A percentile compares a stretch with the other conserved stretches of the same genome.
Evolutionary conservation across 805 yeast genomes (phyloP).

Genomic region (Ogataea trehaloabstinens): DNA sequence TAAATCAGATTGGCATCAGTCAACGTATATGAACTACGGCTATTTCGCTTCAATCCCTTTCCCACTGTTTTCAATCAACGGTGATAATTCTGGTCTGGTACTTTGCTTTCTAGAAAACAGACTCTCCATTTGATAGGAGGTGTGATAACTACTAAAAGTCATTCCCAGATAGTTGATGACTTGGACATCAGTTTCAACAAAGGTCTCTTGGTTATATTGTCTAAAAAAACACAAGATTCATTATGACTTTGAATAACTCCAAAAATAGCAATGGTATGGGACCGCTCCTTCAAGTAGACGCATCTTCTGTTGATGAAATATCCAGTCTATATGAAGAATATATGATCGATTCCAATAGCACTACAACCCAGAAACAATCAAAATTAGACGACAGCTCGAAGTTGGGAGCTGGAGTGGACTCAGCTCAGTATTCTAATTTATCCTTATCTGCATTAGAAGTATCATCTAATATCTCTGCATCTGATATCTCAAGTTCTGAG

Average conservation of each 20-base stretch:
- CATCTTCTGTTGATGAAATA: conserved; percentile 11
- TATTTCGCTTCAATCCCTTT: too few relatives aligned
- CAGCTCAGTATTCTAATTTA: background rate
- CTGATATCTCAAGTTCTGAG: background rate
- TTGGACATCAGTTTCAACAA: too few relatives aligned
- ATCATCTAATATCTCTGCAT: conserved; percentile 2
- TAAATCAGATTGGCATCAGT: too few relatives aligned
- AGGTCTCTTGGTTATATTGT: too few relatives aligned
- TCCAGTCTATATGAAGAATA: conserved; percentile 31
- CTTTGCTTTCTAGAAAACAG: too few relatives aligned
- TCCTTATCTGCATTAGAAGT: conserved; percentile 1
- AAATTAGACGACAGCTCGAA: conserved; percentile 1
- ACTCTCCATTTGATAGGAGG: too few relatives aligned
- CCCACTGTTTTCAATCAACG: too few relatives aligned
- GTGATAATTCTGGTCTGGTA: too few relatives aligned
- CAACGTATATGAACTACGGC: too few relatives aligned
- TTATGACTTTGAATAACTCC: background rate
- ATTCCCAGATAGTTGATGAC: too few relatives aligned
- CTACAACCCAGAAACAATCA: background rate
- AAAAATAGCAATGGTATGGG: background rate
- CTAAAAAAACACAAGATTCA: background rate
- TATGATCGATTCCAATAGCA: conserved; percentile 10
- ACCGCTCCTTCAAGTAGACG: background rate
- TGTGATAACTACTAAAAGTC: too few relatives aligned
- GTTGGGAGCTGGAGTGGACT: background rate